Conservation (phyloP, 2,329 filamentous ascomycete genomes). For the Blastomyces silverae region DNA sequence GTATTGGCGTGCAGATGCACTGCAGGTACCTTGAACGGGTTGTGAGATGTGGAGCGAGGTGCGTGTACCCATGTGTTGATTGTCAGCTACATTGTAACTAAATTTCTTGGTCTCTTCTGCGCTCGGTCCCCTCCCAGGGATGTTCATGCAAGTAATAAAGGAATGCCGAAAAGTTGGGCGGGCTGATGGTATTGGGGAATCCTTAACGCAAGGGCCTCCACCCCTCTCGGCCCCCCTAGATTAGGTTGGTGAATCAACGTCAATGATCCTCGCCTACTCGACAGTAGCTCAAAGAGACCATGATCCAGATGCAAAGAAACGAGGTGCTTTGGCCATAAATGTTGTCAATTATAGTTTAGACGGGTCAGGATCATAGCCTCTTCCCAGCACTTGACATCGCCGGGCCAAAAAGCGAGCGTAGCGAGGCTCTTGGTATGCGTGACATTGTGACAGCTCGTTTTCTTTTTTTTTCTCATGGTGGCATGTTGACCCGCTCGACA, state of each 20-base stretch:
- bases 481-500: neutral
- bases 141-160: neutral
- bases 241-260: neutral
- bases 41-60: neutral
- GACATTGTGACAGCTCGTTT: neutral
- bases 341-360: neutral
- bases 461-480: neutral
- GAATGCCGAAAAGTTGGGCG: neutral
- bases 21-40: neutral
- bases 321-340: too few relatives aligned
- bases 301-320: neutral
- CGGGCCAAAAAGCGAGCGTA: neutral
- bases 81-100: neutral
- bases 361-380: neutral
- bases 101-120: neutral
- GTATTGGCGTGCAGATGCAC: neutral
- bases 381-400: neutral
- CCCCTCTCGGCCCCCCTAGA: neutral
- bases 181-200: neutral
- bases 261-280: neutral
- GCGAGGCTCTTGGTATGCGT: neutral
- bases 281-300: neutral
- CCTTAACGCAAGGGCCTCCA: neutral
- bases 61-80: neutral
- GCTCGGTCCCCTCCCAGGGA: constrained; percentile 5